Evolutionary conservation across 495 filamentous ascomycete genomes (phyloP), one percentile per base, ranked within the genome.

Genomic region (Penicillium paxilli): DNA sequence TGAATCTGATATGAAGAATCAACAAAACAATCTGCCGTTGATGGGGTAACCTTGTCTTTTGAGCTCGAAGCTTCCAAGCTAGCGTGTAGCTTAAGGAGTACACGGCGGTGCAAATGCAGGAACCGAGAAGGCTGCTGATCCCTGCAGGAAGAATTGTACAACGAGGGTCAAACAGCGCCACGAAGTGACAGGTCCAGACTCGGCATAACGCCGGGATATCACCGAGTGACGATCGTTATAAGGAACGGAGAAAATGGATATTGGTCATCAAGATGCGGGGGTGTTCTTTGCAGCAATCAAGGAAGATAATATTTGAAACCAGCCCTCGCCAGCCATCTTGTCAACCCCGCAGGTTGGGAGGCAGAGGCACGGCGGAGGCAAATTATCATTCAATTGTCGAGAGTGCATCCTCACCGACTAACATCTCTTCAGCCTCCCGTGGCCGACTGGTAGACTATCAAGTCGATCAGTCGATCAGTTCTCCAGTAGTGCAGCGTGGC

Each of bases 61-160:
- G n/a, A n/a, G n/a, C n/a, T n/a, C n/a, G n/a, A 38, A 16, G 8
- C 35, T 38, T 38, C 35, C 35, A 38, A 38, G n/a, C 16, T 38
- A 16, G 16, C 35, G n/a, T 7, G 35, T 2, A 38, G 10, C 1
- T 14, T 1, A n/a, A 38, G 6, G 35, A 16, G 8, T 6, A 38
- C 35, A 38, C 35, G 35, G 35, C 8, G 14, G 14, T 38, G 17
- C 23, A 17, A 17, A 60, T 46, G 55, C 59, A 59, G 62, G 58
- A 49, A 59, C 63, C 25, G 19, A 47, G 11, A 42, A 24, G 50
- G 35, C 23, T 38, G 60, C 56, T 30, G 44, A 62, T 64, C 47
- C 19, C n/a, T 58, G 51, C 54, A 63, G 37, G 54, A 47, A n/a
- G 58, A 50, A 49, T 47, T 59, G 64, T 66, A 55, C 38, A 51